Conservation (phyloP, 2,329 filamentous ascomycete species). For the Shiraia sp. region DNA sequence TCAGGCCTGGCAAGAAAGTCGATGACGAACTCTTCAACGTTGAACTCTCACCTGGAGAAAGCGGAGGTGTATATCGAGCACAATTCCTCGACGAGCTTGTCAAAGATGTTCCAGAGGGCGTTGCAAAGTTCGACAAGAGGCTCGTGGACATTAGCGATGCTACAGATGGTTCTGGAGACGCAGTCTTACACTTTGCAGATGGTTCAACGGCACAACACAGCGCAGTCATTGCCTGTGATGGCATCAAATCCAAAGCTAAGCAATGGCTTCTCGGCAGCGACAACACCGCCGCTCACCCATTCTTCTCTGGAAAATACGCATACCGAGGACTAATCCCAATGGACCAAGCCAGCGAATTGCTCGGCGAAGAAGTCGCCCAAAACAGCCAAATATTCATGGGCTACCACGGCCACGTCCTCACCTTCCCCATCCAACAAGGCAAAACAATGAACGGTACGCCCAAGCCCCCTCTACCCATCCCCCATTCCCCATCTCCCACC, state of each 20-base stretch:
- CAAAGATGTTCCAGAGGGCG: conserved; percentile 50
- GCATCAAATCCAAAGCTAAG: conserved; percentile 63
- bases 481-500: background rate
- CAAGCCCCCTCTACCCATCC: conserved; percentile 1
- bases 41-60: conserved; percentile 24
- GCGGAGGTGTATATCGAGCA: conserved; percentile 52
- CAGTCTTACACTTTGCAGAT: conserved; percentile 51
- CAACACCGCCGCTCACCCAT: conserved; percentile 48
- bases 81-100: conserved; percentile 57
- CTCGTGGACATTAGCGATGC: conserved; percentile 33
- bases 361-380: conserved; percentile 56
- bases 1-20: conserved; percentile 32
- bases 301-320: conserved; percentile 63
- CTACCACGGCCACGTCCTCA: conserved; percentile 62
- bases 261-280: conserved; percentile 57
- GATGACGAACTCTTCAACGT: conserved; percentile 37
- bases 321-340: conserved; percentile 68
- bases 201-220: conserved; percentile 51
- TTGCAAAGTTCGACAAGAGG: conserved; percentile 51
- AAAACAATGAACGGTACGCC: conserved; percentile 61
- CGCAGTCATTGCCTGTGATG: conserved; percentile 66
- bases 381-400: conserved; percentile 64
- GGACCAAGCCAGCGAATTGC: conserved; percentile 52
- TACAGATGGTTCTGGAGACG: conserved; percentile 35
- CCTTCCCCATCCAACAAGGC: conserved; percentile 64